Evolutionary conservation across 805 yeast species (phyloP), one percentile per base, ranked within the genome.

Genomic region (Wickerhamiella shivajii): DNA sequence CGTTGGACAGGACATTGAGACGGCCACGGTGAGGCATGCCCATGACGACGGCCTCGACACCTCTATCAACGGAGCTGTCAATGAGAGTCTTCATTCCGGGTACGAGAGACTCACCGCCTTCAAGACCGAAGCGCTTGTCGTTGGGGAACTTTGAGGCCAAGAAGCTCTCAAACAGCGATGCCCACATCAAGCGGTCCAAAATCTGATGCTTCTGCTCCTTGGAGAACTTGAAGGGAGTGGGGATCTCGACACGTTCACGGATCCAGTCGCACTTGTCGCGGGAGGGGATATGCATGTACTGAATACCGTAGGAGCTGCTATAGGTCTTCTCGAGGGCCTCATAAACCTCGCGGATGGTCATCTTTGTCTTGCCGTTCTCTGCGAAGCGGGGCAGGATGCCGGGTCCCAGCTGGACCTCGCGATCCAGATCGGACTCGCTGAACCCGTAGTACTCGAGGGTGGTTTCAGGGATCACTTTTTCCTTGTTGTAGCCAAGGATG

Each of bases 21-120:
- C 99, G 77, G 63, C 99, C 99, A 71, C 99, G 80, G 63, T 90
- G 99, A 34, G 99, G 96, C 97, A 90, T 90, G 66, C 99, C 99
- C 50, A 90, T 77, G 51, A 87, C 92, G 41, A 90, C 75, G 57
- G 87, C 97, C 61, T 85, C 95, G 34, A 87, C 77, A 49, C 99
- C 99, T 41, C 66, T 63, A 27, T 51, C 60, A 32, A 85, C 97
- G 28, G 94, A 70, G 45, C 84, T 75, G 61, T 90, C 99, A 55
- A 90, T 84, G 55, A 90, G 59, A 31, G 95, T 78, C 66, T 90
- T 90, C 68, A 90, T 76, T 65, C 97, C 98, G 29, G 97, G 97
- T 32, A 90, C 80, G 50, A 80, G 78, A 31, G 93, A 67, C 64
- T 90, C 99, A 44, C 93, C 93, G 66, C 99, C 99, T 67, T 90